A percentile compares a stretch with the other conserved stretches of the same genome.
These are phyloP conservation scores for Chrysosphaeria jannelii DNA, from an alignment of 2,329 filamentous ascomycete species.

Conservation along the genomic window DNA sequence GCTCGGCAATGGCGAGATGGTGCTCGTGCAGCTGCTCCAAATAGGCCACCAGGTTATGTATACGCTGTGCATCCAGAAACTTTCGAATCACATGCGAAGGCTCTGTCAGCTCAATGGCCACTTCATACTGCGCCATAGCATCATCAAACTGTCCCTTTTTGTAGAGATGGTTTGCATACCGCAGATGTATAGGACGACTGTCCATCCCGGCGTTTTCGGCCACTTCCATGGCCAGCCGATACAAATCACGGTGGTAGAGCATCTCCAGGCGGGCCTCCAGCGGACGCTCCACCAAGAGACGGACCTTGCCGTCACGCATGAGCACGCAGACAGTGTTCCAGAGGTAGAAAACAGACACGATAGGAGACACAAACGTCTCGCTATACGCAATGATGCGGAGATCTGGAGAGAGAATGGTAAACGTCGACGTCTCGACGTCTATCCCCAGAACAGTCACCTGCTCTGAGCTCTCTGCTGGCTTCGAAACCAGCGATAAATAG, in stretches of 20 bases:
- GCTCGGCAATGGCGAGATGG: conserved; percentile 73
- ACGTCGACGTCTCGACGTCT: conserved; percentile 63
- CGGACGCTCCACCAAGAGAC: conserved; percentile 68
- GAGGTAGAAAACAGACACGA: conserved; percentile 52
- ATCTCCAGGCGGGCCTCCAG: conserved; percentile 80
- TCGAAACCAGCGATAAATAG: conserved; percentile 67
- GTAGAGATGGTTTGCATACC: conserved; percentile 81
- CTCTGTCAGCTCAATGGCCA: conserved; percentile 85
- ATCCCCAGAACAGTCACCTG: too few species aligned
- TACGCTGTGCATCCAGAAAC: conserved; percentile 86
- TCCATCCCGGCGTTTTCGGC: conserved; percentile 73
- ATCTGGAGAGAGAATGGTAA: conserved; percentile 76
- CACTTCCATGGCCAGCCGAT: conserved; percentile 68
- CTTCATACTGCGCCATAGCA: conserved; percentile 96
- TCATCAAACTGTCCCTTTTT: conserved; percentile 89
- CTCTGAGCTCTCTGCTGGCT: conserved; percentile 42
- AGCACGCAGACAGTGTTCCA: conserved; percentile 87
- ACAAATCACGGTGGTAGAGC: conserved; percentile 79
- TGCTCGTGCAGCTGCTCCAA: conserved; percentile 89
- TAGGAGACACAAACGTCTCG: conserved; percentile 53
- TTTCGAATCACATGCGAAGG: conserved; percentile 91
- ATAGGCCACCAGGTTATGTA: conserved; percentile 92
- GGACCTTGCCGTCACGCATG: conserved; percentile 72
- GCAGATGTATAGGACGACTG: conserved; percentile 61
- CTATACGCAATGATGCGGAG: conserved; percentile 72